These are phyloP conservation scores for Helianthus tuberosus DNA, from an alignment of 129 eudicot species.

Conservation along the genomic window DNA sequence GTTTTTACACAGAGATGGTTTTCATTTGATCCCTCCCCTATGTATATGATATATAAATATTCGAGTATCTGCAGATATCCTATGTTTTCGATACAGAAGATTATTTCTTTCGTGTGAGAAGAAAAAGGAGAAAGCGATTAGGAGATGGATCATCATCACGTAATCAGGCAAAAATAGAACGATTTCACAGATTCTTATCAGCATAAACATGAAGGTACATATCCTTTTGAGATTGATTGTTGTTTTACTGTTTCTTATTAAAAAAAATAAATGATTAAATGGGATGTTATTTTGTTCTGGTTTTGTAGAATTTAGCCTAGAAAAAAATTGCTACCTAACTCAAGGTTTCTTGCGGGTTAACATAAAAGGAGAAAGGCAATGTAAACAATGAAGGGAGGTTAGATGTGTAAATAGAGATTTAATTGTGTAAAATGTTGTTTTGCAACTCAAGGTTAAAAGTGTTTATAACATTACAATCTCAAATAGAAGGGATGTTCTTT, in stretches of 20 bases:
- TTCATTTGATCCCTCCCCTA: too few species aligned
- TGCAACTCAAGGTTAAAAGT: constrained; percentile 13
- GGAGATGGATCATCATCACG: constrained; percentile 17
- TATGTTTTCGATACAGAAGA: constrained; percentile 97
- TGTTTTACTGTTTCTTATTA: neutral
- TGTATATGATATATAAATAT: constrained; percentile 7
- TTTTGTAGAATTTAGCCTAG: constrained; percentile 27
- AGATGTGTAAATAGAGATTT: constrained; percentile 31
- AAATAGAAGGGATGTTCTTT: constrained; percentile 15
- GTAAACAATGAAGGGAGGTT: constrained; percentile 18
- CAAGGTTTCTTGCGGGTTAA: constrained; percentile 12
- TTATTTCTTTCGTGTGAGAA: constrained; percentile 58
- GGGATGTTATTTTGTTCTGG: constrained; percentile 5
- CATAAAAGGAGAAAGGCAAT: constrained; percentile 1
- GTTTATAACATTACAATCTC: constrained; percentile 25
- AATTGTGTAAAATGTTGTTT: constrained; percentile 30
- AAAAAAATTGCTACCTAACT: constrained; percentile 20
- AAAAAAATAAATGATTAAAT: neutral
- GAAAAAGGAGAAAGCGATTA: constrained; percentile 33
- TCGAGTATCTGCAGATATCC: constrained; percentile 60
- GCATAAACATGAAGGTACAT: constrained; percentile 28
- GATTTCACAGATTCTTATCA: constrained; percentile 64
- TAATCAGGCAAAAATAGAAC: constrained; percentile 44
- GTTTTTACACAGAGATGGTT: too few species aligned
- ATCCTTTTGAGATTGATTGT: neutral